Percentiles rank a stretch among this genome's conserved stretches.
Evolutionary conservation across 768 basidiomycete genomes (phyloP).

Genomic region (Cyathus striatus): DNA sequence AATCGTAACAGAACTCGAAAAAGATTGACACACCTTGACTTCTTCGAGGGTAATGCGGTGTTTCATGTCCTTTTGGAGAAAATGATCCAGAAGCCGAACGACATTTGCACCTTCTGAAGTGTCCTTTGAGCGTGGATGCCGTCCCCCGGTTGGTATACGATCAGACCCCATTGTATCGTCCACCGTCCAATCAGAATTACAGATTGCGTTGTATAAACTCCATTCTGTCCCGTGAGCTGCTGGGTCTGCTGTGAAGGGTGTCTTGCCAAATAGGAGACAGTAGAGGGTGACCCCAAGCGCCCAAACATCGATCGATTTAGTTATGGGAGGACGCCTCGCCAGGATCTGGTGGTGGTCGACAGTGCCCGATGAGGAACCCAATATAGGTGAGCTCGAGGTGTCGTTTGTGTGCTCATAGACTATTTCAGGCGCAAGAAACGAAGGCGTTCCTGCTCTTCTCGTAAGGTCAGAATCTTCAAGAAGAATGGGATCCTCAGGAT

Average conservation of each 20-base stretch:
- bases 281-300: constrained; percentile 95
- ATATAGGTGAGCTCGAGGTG: constrained; percentile 16
- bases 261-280: constrained; percentile 84
- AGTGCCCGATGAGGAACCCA: constrained; percentile 20
- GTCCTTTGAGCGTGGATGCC: constrained; percentile 33
- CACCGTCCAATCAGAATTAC: constrained; percentile 68
- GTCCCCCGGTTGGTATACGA: constrained; percentile 55
- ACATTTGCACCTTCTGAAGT: constrained; percentile 55
- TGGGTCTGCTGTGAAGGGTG: constrained; percentile 57
- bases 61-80: constrained; percentile 77
- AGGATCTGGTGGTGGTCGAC: constrained; percentile 19
- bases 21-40: constrained; percentile 66
- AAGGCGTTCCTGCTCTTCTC: constrained; percentile 90
- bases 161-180: constrained; percentile 72
- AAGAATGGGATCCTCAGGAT: constrained; percentile 56
- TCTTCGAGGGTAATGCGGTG: constrained; percentile 74
- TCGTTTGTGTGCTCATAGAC: constrained; percentile 58
- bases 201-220: constrained; percentile 74
- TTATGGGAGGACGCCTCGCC: constrained; percentile 50
- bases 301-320: constrained; percentile 97
- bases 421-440: constrained; percentile 95
- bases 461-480: constrained; percentile 84
- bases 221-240: constrained; percentile 46
- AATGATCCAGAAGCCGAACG: constrained; percentile 62
- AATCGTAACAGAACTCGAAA: constrained; percentile 4